These are phyloP conservation scores for Suillus weaverae DNA, from an alignment of 768 basidiomycete species.

Conservation along the genomic window DNA sequence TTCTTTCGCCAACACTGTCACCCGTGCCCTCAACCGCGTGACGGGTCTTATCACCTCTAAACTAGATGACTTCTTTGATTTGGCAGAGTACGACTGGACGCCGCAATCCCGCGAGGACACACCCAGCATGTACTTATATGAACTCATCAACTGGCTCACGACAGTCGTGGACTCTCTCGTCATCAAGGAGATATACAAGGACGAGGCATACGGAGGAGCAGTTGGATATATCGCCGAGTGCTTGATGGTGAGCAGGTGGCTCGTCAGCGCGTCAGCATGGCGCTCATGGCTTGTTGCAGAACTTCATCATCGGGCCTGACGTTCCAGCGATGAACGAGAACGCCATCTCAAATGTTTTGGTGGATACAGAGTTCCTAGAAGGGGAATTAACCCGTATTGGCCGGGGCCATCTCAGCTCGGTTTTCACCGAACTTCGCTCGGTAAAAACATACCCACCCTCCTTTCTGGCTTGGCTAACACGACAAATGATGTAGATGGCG, in stretches of 20 bases:
- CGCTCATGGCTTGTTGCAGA: conserved; percentile 40
- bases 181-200: conserved; percentile 83
- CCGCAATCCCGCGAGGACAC: conserved; percentile 66
- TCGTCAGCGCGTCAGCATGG: background rate
- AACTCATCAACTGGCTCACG: conserved; percentile 94
- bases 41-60: conserved; percentile 84
- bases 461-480: conserved; percentile 8
- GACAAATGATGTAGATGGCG: conserved; percentile 47
- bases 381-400: conserved; percentile 80
- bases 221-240: conserved; percentile 85
- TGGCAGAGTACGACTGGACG: conserved; percentile 95
- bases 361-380: conserved; percentile 88
- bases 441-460: conserved; percentile 44
- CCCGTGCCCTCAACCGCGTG: conserved; percentile 72
- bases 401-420: conserved; percentile 63
- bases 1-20: conserved; percentile 70
- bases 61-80: conserved; percentile 92
- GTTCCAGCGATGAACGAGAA: conserved; percentile 84
- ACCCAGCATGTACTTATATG: conserved; percentile 93
- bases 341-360: conserved; percentile 80
- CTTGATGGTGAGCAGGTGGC: conserved; percentile 66
- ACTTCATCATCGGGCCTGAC: conserved; percentile 75
- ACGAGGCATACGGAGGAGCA: conserved; percentile 86
- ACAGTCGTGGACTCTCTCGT: conserved; percentile 91
- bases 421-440: conserved; percentile 77